Evolutionary conservation across 345 rosid species (phyloP).

Genomic region (Microcos paniculata): DNA sequence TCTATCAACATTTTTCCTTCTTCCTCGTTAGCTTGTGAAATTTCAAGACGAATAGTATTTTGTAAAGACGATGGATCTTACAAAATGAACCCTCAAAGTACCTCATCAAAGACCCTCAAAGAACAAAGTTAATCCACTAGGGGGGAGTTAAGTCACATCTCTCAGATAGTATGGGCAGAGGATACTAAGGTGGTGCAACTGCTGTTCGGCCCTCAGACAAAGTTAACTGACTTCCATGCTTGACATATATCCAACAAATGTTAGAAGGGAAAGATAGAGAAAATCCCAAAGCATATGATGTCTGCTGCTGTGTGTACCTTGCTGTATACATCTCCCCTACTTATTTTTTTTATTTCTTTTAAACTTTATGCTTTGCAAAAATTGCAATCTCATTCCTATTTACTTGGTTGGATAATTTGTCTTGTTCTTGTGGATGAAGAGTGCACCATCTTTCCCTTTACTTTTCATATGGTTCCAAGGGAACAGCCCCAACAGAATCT

Average conservation of each 20-base stretch:
- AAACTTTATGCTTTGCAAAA: not conserved
- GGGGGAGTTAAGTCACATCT: not conserved
- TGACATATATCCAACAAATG: constrained; percentile 12
- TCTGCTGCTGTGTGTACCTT: constrained; percentile 11
- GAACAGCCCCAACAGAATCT: constrained; percentile 73
- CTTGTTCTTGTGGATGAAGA: constrained; percentile 19
- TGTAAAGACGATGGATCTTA: no score
- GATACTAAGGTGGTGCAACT: constrained; percentile 8
- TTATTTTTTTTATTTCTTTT: not conserved
- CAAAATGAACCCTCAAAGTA: no score
- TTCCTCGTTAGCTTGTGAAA: no score
- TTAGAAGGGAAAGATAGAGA: not conserved
- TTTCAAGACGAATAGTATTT: no score
- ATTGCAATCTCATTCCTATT: not conserved
- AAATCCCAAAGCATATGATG: constrained; percentile 12
- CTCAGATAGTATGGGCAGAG: constrained; percentile 17
- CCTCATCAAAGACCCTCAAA: no score
- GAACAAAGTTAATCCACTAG: no score
- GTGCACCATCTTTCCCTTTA: constrained; percentile 11
- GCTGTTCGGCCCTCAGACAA: constrained; percentile 26
- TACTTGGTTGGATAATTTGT: constrained; percentile 16
- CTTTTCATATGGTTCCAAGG: constrained; percentile 47
- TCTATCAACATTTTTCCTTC: no score
- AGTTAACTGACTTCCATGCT: constrained; percentile 34
- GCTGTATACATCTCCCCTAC: not conserved